phyloP scores from a whole-genome alignment of 495 filamentous ascomycete genomes.

The Xylaria scruposa region DNA sequence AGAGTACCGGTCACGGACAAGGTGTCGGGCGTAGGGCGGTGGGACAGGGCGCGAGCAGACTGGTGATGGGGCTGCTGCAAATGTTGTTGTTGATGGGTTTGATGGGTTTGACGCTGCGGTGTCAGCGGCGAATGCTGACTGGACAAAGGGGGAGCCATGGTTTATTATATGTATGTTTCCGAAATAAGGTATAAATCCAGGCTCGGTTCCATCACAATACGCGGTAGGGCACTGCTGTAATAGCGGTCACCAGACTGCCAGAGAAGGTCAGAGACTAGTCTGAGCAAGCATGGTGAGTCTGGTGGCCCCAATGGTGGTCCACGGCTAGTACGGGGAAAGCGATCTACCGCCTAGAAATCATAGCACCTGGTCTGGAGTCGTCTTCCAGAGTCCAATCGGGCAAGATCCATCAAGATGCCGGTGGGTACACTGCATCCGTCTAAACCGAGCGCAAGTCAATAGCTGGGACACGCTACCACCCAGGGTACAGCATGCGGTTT shows the following conservation, averaged over 20 bases:
- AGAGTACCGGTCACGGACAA: constrained; percentile 36
- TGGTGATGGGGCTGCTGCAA: constrained; percentile 7
- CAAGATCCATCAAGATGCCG: background rate
- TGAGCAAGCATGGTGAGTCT: constrained; percentile 11
- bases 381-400: background rate
- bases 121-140: constrained; percentile 16
- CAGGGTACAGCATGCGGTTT: background rate
- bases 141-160: constrained; percentile 26
- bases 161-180: constrained; percentile 11
- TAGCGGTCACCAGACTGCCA: constrained; percentile 21
- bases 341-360: constrained; percentile 11
- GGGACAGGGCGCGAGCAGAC: constrained; percentile 2
- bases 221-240: background rate
- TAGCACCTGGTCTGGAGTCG: background rate
- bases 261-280: background rate
- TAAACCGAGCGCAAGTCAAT: background rate
- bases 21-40: constrained; percentile 12
- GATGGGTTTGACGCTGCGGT: constrained; percentile 12
- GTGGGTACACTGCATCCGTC: constrained; percentile 1
- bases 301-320: constrained; percentile 14
- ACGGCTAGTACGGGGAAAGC: constrained; percentile 9
- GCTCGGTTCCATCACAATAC: constrained; percentile 7
- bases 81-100: background rate
- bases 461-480: background rate
- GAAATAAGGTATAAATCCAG: constrained; percentile 9